These are phyloP conservation scores for Globisporangium cederbergense DNA, from an alignment of 352 stramenopile genomes.

Conservation along the genomic window DNA sequence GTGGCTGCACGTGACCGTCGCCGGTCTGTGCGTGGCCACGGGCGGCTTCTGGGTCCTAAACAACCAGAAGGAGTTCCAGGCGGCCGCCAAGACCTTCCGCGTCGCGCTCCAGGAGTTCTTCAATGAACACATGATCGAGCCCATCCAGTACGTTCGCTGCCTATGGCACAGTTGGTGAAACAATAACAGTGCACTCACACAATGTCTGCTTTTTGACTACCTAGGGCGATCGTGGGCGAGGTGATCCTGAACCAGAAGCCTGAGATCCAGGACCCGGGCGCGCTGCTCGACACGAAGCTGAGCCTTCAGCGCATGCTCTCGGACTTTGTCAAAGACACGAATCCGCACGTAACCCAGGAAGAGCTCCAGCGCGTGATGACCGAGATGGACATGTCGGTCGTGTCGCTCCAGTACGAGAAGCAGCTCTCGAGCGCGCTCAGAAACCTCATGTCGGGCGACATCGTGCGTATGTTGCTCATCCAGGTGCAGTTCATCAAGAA, in stretches of 20 bases:
- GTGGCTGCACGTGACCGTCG: slow-evolving; percentile 63
- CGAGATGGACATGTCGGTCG: slow-evolving; percentile 74
- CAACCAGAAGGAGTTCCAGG: slow-evolving; percentile 65
- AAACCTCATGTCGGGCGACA: slow-evolving; percentile 82
- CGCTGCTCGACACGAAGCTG: slow-evolving; percentile 71
- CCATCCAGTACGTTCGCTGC: slow-evolving; percentile 39
- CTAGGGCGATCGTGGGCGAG: slow-evolving; percentile 71
- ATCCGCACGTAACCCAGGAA: slow-evolving; percentile 35
- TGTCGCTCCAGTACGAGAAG: slow-evolving; percentile 73
- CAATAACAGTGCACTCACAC: neutral
- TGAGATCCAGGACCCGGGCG: slow-evolving; percentile 77
- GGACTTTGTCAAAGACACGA: slow-evolving; percentile 76
- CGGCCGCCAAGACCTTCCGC: slow-evolving; percentile 38
- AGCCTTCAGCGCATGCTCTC: slow-evolving; percentile 81
- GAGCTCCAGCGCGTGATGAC: slow-evolving; percentile 53
- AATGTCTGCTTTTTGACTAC: neutral
- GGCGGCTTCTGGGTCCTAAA: slow-evolving; percentile 59
- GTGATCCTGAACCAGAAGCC: slow-evolving; percentile 83
- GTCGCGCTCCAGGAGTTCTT: slow-evolving; percentile 60
- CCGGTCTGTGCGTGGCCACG: slow-evolving; percentile 49
- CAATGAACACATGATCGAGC: slow-evolving; percentile 77
- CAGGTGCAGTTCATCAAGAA: slow-evolving; percentile 90
- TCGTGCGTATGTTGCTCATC: slow-evolving; percentile 86
- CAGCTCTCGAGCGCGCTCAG: slow-evolving; percentile 54
- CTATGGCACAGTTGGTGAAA: neutral